A percentile compares a stretch with the other conserved stretches of the same genome.
Conservation (phyloP, 495 filamentous ascomycete genomes). For the Podospora tetraspora region DNA sequence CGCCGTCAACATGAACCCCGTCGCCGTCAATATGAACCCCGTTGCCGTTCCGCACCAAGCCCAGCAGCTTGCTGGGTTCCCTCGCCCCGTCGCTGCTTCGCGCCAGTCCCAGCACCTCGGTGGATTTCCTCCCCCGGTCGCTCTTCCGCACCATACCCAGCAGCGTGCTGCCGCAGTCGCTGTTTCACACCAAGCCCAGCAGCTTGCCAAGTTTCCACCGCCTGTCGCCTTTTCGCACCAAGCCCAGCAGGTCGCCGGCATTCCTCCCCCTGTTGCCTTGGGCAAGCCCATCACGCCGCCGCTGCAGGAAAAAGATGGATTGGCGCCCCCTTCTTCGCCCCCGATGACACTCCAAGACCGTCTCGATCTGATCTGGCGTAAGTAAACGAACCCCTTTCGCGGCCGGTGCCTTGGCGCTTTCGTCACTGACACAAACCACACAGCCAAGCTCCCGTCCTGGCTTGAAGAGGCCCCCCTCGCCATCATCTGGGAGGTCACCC, state of each 20-base stretch:
- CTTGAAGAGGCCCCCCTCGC: constrained; percentile 36
- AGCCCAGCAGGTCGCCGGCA: not conserved
- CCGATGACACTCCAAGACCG: constrained; percentile 7
- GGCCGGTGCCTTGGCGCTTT: not conserved
- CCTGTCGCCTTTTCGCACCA: not conserved
- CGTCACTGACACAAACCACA: not conserved
- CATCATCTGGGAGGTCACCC: constrained; percentile 43
- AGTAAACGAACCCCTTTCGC: not conserved
- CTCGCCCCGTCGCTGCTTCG: not conserved
- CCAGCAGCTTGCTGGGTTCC: not conserved
- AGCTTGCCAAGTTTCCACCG: not conserved
- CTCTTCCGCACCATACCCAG: too few relatives aligned
- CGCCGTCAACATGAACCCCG: not conserved
- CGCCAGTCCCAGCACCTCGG: not conserved
- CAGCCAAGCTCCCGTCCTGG: constrained; percentile 36
- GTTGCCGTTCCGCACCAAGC: not conserved
- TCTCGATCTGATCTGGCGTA: constrained; percentile 31
- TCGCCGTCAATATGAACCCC: not conserved
- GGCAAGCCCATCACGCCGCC: not conserved
- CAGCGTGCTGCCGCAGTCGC: not conserved
- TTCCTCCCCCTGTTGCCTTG: not conserved
- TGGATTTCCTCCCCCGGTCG: not conserved
- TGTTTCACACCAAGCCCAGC: not conserved
- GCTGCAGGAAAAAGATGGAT: not conserved
- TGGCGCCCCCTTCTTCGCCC: not conserved